These are phyloP conservation scores for Athelia psychrophila DNA, from an alignment of 1,284 basidiomycete genomes.

Conservation along the genomic window DNA sequence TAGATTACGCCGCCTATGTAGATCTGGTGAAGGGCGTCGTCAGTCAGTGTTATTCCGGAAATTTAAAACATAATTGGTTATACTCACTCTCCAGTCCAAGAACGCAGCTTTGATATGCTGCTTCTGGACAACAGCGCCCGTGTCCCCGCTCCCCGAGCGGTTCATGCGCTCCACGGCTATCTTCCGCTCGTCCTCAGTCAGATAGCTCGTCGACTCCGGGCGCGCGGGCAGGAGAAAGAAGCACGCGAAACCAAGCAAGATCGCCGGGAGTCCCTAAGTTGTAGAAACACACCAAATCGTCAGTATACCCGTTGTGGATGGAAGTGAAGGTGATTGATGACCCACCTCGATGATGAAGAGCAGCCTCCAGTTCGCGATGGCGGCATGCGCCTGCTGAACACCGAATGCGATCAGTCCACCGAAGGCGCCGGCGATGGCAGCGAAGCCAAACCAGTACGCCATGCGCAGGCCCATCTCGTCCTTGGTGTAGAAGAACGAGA, in stretches of 20 bases:
- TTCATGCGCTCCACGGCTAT: conserved; percentile 77
- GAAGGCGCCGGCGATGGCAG: conserved; percentile 76
- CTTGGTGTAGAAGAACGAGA: conserved; percentile 76
- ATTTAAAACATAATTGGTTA: too few species aligned
- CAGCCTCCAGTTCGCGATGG: conserved; percentile 60
- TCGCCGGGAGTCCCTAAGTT: conserved; percentile 62
- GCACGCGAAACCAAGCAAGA: conserved; percentile 67
- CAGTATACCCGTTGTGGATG: background rate
- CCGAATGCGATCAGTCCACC: conserved; percentile 75
- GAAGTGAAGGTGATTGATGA: conserved; percentile 7
- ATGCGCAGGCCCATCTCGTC: conserved; percentile 68
- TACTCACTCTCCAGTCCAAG: conserved; percentile 64
- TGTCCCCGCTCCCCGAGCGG: conserved; percentile 62
- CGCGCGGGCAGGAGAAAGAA: conserved; percentile 71
- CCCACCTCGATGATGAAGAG: conserved; percentile 75
- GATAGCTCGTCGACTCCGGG: conserved; percentile 71
- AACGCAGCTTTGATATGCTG: conserved; percentile 65
- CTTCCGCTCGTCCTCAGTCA: conserved; percentile 71
- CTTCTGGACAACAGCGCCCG: conserved; percentile 64
- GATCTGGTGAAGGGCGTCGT: conserved; percentile 34
- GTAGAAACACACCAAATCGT: conserved; percentile 4
- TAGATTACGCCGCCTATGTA: conserved; percentile 67
- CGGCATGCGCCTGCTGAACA: conserved; percentile 51
- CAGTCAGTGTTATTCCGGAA: too few species aligned
- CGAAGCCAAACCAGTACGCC: conserved; percentile 79